phyloP scores from a whole-genome alignment of 257 asterid species.

The Ilex aquifolium region DNA sequence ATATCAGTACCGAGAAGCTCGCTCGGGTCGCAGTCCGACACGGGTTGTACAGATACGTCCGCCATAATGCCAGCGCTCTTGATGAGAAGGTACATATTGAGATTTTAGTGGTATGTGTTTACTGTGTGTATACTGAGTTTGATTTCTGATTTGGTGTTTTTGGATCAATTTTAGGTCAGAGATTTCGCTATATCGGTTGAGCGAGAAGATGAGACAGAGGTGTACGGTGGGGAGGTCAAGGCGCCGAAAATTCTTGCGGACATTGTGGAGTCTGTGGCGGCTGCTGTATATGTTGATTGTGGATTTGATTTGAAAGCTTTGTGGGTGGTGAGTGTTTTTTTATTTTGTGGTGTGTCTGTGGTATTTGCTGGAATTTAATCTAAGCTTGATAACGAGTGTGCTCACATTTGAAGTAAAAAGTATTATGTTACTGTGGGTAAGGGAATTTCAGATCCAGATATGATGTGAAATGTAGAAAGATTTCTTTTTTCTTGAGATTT shows the following conservation, averaged over 20 bases:
- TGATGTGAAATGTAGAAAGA: no score
- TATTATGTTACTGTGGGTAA: no score
- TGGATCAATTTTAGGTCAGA: not conserved
- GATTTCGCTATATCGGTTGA: not conserved
- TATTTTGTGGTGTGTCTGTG: not conserved
- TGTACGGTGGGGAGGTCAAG: not conserved
- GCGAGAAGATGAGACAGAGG: not conserved
- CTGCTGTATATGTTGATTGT: slow-evolving; percentile 19
- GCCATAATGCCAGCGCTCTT: slow-evolving; percentile 50
- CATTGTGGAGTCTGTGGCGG: not conserved
- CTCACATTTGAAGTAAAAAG: no score
- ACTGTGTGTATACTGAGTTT: not conserved
- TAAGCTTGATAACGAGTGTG: no score
- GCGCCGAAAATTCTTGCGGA: not conserved
- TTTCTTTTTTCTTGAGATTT: no score
- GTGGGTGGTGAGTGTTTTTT: slow-evolving; percentile 35
- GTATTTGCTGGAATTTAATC: slow-evolving; percentile 1
- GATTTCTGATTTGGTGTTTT: not conserved
- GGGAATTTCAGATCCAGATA: no score
- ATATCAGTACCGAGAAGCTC: slow-evolving; percentile 78
- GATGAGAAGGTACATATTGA: slow-evolving; percentile 37
- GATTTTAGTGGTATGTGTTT: not conserved
- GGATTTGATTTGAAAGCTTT: slow-evolving; percentile 27
- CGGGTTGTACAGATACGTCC: slow-evolving; percentile 46
- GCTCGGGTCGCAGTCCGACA: slow-evolving; percentile 75